A percentile compares a stretch with the other conserved stretches of the same genome.
These are phyloP conservation scores for Arabidopsis arenosa DNA, from an alignment of 345 rosid species.

Conservation along the genomic window DNA sequence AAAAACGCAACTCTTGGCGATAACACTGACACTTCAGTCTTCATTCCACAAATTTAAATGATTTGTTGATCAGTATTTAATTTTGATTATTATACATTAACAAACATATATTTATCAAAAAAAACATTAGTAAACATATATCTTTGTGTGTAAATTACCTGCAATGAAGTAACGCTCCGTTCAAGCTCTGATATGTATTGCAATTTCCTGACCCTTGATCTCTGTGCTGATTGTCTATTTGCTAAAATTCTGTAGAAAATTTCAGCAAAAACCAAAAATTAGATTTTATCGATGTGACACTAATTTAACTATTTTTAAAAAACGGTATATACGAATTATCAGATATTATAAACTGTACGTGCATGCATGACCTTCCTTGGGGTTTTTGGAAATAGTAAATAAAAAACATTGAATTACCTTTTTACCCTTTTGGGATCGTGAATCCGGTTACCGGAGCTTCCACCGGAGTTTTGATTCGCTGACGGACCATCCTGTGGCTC, in stretches of 20 bases:
- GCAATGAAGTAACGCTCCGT: conserved; percentile 84
- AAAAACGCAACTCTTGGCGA: conserved; percentile 89
- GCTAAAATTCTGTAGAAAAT: conserved; percentile 57
- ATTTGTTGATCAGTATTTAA: conserved; percentile 39
- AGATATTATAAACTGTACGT: conserved; percentile 73
- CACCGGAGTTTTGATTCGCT: conserved; percentile 40
- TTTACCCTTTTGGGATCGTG: conserved; percentile 87
- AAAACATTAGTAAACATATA: too few species aligned
- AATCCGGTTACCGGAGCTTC: conserved; percentile 51
- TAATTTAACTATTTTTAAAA: conserved; percentile 67
- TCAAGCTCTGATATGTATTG: conserved; percentile 96
- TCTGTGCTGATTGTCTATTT: conserved; percentile 92
- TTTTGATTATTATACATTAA: not conserved
- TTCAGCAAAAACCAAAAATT: conserved; percentile 3
- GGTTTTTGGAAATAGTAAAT: conserved; percentile 59
- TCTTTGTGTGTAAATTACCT: conserved; percentile 52
- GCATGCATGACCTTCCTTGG: conserved; percentile 53
- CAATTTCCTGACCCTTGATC: conserved; percentile 89
- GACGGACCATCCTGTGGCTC: conserved; percentile 43
- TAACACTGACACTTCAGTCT: conserved; percentile 90
- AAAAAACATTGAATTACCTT: conserved; percentile 53
- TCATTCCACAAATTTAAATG: conserved; percentile 16
- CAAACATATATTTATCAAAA: not conserved
- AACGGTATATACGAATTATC: conserved; percentile 49
- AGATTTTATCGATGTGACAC: conserved; percentile 67